phyloP scores from a whole-genome alignment of 352 stramenopile species.

The Phytophthora foliorum region DNA sequence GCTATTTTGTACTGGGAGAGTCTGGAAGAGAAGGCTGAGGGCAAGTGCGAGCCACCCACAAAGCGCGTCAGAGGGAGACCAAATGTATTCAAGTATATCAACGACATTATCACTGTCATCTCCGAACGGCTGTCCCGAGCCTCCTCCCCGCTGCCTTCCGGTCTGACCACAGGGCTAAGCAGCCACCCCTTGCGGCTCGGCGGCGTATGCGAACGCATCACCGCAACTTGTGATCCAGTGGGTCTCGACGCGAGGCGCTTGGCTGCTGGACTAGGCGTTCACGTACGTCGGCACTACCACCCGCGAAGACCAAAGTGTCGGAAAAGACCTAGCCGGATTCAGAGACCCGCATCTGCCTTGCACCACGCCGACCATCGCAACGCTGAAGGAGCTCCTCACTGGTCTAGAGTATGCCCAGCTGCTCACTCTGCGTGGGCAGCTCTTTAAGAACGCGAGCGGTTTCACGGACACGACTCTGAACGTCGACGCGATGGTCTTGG shows the following conservation, averaged over 20 bases:
- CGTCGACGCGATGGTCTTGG: too few relatives aligned
- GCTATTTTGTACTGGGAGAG: conserved; percentile 1
- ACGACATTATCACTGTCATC: neutral
- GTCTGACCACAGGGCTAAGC: neutral
- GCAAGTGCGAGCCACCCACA: neutral
- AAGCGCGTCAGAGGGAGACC: conserved; percentile 7
- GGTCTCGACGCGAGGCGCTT: conserved; percentile 11
- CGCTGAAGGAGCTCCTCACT: neutral
- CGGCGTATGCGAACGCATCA: conserved; percentile 19
- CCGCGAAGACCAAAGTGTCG: conserved; percentile 25
- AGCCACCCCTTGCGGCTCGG: conserved; percentile 1
- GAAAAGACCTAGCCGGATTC: conserved; percentile 22
- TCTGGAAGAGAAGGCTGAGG: neutral
- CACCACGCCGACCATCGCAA: neutral
- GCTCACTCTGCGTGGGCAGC: neutral
- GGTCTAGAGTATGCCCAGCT: conserved; percentile 3
- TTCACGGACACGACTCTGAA: neutral
- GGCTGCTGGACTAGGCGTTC: conserved; percentile 9
- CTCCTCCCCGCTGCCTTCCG: too few relatives aligned
- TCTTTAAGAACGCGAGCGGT: conserved; percentile 10
- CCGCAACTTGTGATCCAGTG: conserved; percentile 30
- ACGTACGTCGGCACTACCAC: conserved; percentile 7
- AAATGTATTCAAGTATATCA: conserved; percentile 23
- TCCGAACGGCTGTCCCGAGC: neutral
- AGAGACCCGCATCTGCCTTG: conserved; percentile 8